Percentiles rank a stretch among this genome's conserved stretches.
phyloP scores from a whole-genome alignment of 768 basidiomycete genomes.

The Collybia mongolica region DNA sequence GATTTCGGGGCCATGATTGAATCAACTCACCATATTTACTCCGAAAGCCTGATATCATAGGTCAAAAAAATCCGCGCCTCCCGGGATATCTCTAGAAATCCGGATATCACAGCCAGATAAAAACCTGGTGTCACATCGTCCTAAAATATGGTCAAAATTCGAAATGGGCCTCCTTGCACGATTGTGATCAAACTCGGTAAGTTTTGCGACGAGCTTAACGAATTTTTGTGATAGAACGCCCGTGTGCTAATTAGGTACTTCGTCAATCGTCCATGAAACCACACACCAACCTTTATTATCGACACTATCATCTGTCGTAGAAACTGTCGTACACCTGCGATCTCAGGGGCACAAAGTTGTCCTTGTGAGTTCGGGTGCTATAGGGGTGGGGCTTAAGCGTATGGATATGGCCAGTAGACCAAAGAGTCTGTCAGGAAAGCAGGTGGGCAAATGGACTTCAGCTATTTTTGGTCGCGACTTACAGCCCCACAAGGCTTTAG shows the following conservation, averaged over 20 bases:
- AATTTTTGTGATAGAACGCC: conserved; percentile 10
- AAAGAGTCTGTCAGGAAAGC: conserved; percentile 86
- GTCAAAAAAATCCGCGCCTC: too few relatives aligned
- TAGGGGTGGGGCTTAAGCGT: conserved; percentile 89
- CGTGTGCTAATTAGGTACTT: conserved; percentile 61
- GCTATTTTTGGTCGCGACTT: neutral
- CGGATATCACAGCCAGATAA: too few relatives aligned
- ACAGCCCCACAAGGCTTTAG: conserved; percentile 65
- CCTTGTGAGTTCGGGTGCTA: conserved; percentile 96
- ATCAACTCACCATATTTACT: too few relatives aligned
- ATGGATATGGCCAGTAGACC: conserved; percentile 83
- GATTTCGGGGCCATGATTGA: too few relatives aligned
- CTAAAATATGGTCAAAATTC: conserved; percentile 18
- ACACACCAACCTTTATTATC: conserved; percentile 92
- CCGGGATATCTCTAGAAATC: too few relatives aligned
- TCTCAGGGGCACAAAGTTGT: conserved; percentile 90
- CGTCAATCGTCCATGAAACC: conserved; percentile 93
- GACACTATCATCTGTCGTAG: conserved; percentile 87
- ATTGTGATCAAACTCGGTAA: conserved; percentile 87
- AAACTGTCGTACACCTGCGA: conserved; percentile 80
- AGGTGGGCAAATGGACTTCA: conserved; percentile 48
- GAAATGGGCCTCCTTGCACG: conserved; percentile 44
- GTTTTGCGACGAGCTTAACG: conserved; percentile 15
- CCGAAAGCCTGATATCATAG: too few relatives aligned
- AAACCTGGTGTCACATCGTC: neutral